Evolutionary conservation across 2,329 filamentous ascomycete species (phyloP).

Genomic region (Fragosphaeria purpurea): DNA sequence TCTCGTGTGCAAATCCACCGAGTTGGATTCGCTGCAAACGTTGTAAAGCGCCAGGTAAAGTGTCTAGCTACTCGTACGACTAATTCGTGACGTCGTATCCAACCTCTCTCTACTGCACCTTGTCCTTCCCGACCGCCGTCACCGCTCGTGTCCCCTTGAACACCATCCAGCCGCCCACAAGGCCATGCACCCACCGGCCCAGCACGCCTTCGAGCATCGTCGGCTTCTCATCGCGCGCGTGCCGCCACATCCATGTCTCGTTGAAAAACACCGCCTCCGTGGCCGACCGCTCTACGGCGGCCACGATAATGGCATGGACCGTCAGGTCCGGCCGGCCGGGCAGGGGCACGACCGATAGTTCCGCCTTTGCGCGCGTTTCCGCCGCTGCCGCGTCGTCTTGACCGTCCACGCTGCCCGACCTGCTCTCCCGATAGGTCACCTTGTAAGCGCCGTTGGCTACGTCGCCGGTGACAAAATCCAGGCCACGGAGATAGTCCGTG

Average conservation of each 20-base stretch:
- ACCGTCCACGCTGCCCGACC: constrained; percentile 6
- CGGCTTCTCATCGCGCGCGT: constrained; percentile 16
- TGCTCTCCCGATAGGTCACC: constrained; percentile 16
- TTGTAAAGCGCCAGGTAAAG: no score
- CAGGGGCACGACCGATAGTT: constrained; percentile 20
- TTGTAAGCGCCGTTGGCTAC: constrained; percentile 23
- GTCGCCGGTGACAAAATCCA: constrained; percentile 18
- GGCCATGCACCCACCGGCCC: constrained; percentile 22
- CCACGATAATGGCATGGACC: constrained; percentile 18
- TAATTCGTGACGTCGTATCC: no score
- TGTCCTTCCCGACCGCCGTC: neutral
- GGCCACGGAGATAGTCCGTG: constrained; percentile 13
- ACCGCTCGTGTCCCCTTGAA: constrained; percentile 8
- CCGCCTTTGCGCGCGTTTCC: constrained; percentile 16
- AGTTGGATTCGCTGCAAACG: no score
- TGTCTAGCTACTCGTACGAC: no score
- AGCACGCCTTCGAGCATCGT: constrained; percentile 20
- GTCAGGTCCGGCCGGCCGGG: constrained; percentile 15
- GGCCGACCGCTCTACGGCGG: constrained; percentile 12
- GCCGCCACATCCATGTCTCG: constrained; percentile 31
- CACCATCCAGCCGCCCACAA: constrained; percentile 10
- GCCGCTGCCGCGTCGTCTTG: neutral
- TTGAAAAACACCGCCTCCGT: constrained; percentile 22
- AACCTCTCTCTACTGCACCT: neutral
- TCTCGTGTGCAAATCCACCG: no score